Evolutionary conservation across 2,329 filamentous ascomycete species (phyloP).

Genomic region (Penicillium sp.): DNA sequence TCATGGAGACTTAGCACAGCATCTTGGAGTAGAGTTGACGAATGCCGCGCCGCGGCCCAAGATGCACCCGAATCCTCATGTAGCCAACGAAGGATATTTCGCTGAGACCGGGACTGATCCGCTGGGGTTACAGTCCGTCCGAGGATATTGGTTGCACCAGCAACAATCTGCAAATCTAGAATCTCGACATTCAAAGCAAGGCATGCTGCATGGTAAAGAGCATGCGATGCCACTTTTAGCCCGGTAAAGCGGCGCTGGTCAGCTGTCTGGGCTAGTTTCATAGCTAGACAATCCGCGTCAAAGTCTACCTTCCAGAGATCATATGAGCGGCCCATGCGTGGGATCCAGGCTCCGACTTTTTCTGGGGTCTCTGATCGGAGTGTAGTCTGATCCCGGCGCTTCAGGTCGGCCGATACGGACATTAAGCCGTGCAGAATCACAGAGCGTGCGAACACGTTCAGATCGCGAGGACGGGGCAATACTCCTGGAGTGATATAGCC

Average conservation of each 20-base stretch:
- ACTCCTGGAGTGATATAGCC: constrained; percentile 53
- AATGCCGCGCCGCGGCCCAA: constrained; percentile 46
- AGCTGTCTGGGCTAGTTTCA: constrained; percentile 33
- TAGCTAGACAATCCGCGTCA: constrained; percentile 50
- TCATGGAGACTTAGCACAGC: constrained; percentile 52
- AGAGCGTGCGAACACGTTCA: constrained; percentile 56
- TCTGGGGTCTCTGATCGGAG: constrained; percentile 48
- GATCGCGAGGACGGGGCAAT: constrained; percentile 34
- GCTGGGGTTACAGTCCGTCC: constrained; percentile 53
- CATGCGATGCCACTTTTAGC: constrained; percentile 52
- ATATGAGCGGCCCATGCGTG: constrained; percentile 55
- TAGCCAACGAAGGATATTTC: constrained; percentile 19
- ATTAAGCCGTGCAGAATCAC: constrained; percentile 62
- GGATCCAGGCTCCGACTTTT: constrained; percentile 50
- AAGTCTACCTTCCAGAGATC: constrained; percentile 61
- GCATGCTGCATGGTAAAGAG: constrained; percentile 60
- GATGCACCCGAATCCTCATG: constrained; percentile 13
- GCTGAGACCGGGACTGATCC: constrained; percentile 52
- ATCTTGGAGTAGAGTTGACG: constrained; percentile 53
- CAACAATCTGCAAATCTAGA: constrained; percentile 62
- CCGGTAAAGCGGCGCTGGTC: constrained; percentile 45
- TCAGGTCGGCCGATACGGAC: constrained; percentile 64
- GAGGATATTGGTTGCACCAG: constrained; percentile 60
- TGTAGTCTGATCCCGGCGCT: constrained; percentile 61
- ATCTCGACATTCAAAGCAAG: constrained; percentile 60